Evolutionary conservation across 345 rosid genomes (phyloP).

Genomic region (Eucalyptus rudis): DNA sequence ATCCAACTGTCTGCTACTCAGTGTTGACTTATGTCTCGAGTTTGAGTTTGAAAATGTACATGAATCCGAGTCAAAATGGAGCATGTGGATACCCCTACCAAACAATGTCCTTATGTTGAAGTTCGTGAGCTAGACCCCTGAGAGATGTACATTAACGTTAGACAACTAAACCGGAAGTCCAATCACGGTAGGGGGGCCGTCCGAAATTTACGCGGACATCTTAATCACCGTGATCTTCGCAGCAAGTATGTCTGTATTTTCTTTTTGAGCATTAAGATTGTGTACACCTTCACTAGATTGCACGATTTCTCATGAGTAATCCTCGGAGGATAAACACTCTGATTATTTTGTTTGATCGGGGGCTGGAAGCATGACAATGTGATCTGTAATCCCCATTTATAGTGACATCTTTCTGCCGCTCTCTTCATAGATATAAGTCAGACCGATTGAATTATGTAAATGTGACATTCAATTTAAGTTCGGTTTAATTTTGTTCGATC

Average conservation of each 20-base stretch:
- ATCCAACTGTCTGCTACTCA: not conserved
- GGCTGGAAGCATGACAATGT: not conserved
- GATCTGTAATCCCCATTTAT: not conserved
- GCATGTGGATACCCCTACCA: not conserved
- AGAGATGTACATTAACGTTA: not conserved
- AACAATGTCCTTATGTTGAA: not conserved
- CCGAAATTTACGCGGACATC: not conserved
- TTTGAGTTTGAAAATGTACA: not conserved
- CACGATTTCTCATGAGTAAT: not conserved
- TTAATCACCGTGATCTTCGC: not conserved
- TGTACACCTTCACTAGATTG: not conserved
- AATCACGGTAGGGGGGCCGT: not conserved
- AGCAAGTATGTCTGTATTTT: not conserved
- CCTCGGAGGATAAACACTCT: not conserved
- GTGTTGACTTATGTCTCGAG: not conserved
- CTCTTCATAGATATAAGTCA: not conserved
- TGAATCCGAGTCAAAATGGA: not conserved
- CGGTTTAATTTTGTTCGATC: not conserved
- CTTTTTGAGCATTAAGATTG: not conserved
- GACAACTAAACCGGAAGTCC: not conserved
- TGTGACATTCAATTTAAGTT: not conserved
- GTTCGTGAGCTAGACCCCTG: not conserved
- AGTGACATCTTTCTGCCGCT: not conserved
- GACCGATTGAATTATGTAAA: not conserved
- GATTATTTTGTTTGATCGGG: not conserved